These are phyloP conservation scores for Sanghuangporus sanghuang DNA, from an alignment of 1,284 basidiomycete genomes.

Conservation along the genomic window DNA sequence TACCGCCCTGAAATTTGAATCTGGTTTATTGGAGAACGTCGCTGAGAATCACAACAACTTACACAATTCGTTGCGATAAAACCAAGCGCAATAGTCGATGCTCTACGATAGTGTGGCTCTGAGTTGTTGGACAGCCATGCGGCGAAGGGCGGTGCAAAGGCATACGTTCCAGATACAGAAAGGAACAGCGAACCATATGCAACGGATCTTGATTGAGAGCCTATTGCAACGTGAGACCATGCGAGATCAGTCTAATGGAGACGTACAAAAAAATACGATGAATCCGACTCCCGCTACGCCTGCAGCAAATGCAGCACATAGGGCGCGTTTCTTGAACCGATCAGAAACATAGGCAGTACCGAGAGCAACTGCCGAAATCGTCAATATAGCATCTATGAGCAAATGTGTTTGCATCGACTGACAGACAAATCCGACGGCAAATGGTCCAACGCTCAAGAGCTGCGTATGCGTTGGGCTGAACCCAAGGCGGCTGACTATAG, in stretches of 20 bases:
- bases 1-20: conserved; percentile 27
- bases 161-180: conserved; percentile 13
- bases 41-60: background rate
- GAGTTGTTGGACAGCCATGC: conserved; percentile 17
- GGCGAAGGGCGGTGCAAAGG: conserved; percentile 5
- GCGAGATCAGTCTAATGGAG: background rate
- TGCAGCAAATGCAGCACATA: background rate
- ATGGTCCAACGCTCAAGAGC: conserved; percentile 31
- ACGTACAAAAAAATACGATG: conserved; percentile 7
- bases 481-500: conserved; percentile 40
- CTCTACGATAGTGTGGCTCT: conserved; percentile 14
- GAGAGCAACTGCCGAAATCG: conserved; percentile 3
- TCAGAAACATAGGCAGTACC: conserved; percentile 9
- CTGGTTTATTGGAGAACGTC: background rate
- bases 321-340: background rate
- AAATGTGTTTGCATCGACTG: conserved; percentile 6
- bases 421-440: conserved; percentile 29
- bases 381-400: background rate
- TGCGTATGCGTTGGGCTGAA: conserved; percentile 29
- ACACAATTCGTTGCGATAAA: conserved; percentile 14
- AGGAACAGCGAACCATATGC: conserved; percentile 16
- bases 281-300: conserved; percentile 4
- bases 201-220: background rate
- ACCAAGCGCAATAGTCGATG: conserved; percentile 10
- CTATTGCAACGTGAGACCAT: background rate